Evolutionary conservation across 768 basidiomycete genomes (phyloP), one percentile per base, ranked within the genome.

Genomic region (Cubamyces sp.): DNA sequence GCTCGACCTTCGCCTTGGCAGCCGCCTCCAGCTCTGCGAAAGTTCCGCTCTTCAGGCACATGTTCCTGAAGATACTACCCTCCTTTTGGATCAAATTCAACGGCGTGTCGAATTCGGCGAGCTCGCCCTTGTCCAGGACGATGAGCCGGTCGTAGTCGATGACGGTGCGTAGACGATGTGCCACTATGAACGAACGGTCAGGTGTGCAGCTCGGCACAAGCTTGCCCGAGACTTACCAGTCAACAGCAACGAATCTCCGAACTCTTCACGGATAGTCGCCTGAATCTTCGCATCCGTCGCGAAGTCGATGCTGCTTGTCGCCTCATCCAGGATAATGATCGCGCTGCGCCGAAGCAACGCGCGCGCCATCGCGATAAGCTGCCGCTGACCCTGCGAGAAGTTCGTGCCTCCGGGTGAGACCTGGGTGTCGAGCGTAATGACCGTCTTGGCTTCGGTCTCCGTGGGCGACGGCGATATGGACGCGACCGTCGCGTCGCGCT

Each of bases 201-300:
- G 54, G 69, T 25, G 54, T 37, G 46, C 43, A 11, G 6, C 9
- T 5, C 8, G n/a, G 7, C 34, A 34, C 9, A 9, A 9, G 4
- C 1, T 11, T 5, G 21, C 26, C 50, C 14, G 42, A 26, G 16
- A 76, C 84, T 8, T 66, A 89, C 90, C 83, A 4, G 90, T 92
- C 50, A 95, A 71, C 46, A 94, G 73, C 46, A 94, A 76, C 9
- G 87, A 90, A 45, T 85, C 81, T 6, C 79, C 84, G 71, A 96
- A 96, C 69, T 96, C 92, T 66, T 90, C 87, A 7, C 94, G 80
- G 49, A 97, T 95, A 0, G 94, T 90, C 34, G 84, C 79, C 71
- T 96, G 94, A 58, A 96, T 96, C 76, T 94, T 94, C 8, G 90
- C 84, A 68, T 96, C 95, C 45, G 94, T 94, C 15, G 85, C 87